Evolutionary conservation across 2,329 filamentous ascomycete genomes (phyloP).

Genomic region (Fragosphaeria purpurea): DNA sequence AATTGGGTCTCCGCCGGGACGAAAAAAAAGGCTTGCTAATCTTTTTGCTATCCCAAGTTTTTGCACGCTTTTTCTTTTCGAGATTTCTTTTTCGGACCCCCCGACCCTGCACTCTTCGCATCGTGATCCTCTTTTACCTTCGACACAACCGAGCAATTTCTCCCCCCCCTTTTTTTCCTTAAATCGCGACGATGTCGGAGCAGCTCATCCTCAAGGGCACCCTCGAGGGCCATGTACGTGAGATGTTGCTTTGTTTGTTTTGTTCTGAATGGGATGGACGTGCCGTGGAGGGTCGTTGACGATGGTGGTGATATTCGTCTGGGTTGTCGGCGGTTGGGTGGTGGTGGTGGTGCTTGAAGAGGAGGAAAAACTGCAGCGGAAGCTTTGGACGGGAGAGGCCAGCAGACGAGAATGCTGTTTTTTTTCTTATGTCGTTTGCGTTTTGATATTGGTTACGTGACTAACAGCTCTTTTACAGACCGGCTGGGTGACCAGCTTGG

Average conservation of each 20-base stretch:
- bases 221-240: slow-evolving; percentile 87
- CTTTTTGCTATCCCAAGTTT: too few species aligned
- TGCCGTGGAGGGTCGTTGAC: not conserved
- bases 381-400: too few species aligned
- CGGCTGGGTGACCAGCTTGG: slow-evolving; percentile 98
- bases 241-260: not conserved
- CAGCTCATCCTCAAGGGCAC: slow-evolving; percentile 93
- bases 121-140: slow-evolving; percentile 1
- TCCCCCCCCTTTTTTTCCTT: slow-evolving; percentile 14
- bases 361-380: too few species aligned
- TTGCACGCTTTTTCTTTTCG: too few species aligned
- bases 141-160: slow-evolving; percentile 1
- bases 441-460: not conserved
- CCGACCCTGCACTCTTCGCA: not conserved
- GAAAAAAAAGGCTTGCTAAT: too few species aligned
- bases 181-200: slow-evolving; percentile 60
- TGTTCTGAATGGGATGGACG: not conserved
- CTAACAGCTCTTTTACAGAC: slow-evolving; percentile 38
- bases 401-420: too few species aligned
- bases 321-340: too few species aligned
- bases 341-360: too few species aligned
- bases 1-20: too few species aligned
- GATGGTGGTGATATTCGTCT: too few species aligned
- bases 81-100: slow-evolving; percentile 4
- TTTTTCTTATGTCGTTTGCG: too few species aligned